Evolutionary conservation across 768 basidiomycete genomes (phyloP), one percentile per base, ranked within the genome.

Genomic region (Mycena kentingensis): DNA sequence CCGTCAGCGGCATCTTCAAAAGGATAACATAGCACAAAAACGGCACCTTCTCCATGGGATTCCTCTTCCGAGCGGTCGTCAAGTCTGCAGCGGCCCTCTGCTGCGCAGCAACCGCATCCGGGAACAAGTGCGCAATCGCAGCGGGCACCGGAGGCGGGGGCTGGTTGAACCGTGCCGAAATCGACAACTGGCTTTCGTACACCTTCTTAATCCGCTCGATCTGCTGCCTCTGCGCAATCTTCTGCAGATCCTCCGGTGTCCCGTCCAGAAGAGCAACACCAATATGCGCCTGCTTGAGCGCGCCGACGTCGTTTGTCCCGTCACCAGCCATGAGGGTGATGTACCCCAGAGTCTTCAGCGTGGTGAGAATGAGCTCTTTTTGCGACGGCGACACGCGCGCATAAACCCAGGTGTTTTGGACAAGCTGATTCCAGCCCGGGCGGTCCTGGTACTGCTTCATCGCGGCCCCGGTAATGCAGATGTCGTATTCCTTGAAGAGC

Each of bases 271-370:
- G 75, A 1, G 96, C 96, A 25, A 98, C 90, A 45, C 97, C 96
- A 53, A 99, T 88, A 68, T 99, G 93, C 1, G 97, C 97, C 67
- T 97, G 94, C 70, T 98, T 99, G 46, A 99, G 81, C 3, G 97
- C 97, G 21, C 97, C 97, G 44, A 99, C 97, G 57, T 98, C 97
- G 66, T 99, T 98, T 4, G 97, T 99, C 26, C 97, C 97, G 66
- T 99, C 97, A 46, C 97, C 97, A 5, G 95, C 97, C 97, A 98
- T 98, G 46, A 99, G 79, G 0, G 97, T 99, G 15, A 79, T 80
- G 66, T 93, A 99, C 21, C 96, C 96, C 22, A 97, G 83, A 2
- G 78, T 77, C 68, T 94, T 94, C 47, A 98, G 77, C 6, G 88
- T 88, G 0, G 93, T 92, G 41, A 99, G 80, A 70, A 99, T 98